These are phyloP conservation scores for Linanthus parryae DNA, from an alignment of 148 eudicot species.

Conservation along the genomic window DNA sequence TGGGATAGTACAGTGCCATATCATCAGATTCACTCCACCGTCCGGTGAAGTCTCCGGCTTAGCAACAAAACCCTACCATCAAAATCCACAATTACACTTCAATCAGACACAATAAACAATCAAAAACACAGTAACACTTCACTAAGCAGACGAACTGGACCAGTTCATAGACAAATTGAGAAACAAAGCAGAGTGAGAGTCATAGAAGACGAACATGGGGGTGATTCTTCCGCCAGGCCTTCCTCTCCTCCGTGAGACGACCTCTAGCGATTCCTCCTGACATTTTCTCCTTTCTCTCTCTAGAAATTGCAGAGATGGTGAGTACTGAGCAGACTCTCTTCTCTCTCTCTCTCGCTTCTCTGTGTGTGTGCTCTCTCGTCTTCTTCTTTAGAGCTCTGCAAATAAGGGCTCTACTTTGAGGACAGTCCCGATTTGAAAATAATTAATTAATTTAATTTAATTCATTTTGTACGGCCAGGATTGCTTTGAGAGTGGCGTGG, in stretches of 20 bases:
- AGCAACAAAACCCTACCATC: slow-evolving; percentile 81
- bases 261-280: slow-evolving; percentile 79
- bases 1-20: slow-evolving; percentile 83
- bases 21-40: slow-evolving; percentile 69
- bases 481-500: not conserved
- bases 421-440: no score
- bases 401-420: no score
- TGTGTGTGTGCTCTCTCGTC: no score
- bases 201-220: slow-evolving; percentile 45
- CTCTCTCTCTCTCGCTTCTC: not conserved
- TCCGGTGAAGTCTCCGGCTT: slow-evolving; percentile 66
- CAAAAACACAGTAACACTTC: not conserved
- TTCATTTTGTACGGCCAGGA: slow-evolving; percentile 8
- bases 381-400: no score
- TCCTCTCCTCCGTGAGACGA: slow-evolving; percentile 77
- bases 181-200: not conserved
- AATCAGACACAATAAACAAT: not conserved
- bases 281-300: slow-evolving; percentile 23
- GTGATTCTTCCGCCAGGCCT: slow-evolving; percentile 87
- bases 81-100: not conserved
- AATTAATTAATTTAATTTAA: no score
- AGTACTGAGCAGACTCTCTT: not conserved
- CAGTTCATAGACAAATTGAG: not conserved
- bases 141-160: no score
- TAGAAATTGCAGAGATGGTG: no score